Conservation (phyloP, 2,329 filamentous ascomycete genomes). For the Exophiala alcalophila region DNA sequence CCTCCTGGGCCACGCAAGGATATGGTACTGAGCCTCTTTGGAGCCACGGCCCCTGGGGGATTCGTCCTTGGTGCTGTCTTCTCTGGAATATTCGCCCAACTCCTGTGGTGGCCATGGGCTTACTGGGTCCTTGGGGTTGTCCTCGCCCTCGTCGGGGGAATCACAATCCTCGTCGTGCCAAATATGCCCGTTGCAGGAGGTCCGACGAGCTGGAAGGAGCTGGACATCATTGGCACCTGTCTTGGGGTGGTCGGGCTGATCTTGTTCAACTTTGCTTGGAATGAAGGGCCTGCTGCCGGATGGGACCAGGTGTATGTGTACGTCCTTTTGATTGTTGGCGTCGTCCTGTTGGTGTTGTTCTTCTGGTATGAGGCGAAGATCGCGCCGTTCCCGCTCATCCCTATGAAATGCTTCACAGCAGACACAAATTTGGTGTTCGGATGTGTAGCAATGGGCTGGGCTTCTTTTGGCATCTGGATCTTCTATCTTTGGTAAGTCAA, state of each 20-base stretch:
- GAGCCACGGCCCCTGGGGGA: slow-evolving; percentile 47
- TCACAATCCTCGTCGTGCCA: slow-evolving; percentile 43
- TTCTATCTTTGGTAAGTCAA: slow-evolving; percentile 39
- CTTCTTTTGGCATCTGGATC: slow-evolving; percentile 42
- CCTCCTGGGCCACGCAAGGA: slow-evolving; percentile 46
- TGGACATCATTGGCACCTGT: slow-evolving; percentile 45
- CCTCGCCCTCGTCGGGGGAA: slow-evolving; percentile 37
- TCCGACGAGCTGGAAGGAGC: slow-evolving; percentile 29
- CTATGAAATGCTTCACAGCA: slow-evolving; percentile 45
- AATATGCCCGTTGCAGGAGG: slow-evolving; percentile 32
- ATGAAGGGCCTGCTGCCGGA: slow-evolving; percentile 50
- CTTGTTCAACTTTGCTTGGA: slow-evolving; percentile 57
- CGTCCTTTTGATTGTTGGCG: slow-evolving; percentile 45
- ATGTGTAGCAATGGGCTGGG: slow-evolving; percentile 43
- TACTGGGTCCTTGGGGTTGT: slow-evolving; percentile 48
- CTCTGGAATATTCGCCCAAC: slow-evolving; percentile 38
- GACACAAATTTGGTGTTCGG: slow-evolving; percentile 28
- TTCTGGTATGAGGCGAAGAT: slow-evolving; percentile 47
- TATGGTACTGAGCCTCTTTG: slow-evolving; percentile 50
- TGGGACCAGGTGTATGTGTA: slow-evolving; percentile 51
- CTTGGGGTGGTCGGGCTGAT: slow-evolving; percentile 51
- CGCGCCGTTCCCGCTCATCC: slow-evolving; percentile 43
- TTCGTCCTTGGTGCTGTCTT: slow-evolving; percentile 45
- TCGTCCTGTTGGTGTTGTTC: slow-evolving; percentile 46
- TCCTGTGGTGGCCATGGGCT: slow-evolving; percentile 53